Evolutionary conservation across 164 flowering plant species (phyloP), one percentile per base, ranked within the genome.

Genomic region (Pachysandra terminalis): DNA sequence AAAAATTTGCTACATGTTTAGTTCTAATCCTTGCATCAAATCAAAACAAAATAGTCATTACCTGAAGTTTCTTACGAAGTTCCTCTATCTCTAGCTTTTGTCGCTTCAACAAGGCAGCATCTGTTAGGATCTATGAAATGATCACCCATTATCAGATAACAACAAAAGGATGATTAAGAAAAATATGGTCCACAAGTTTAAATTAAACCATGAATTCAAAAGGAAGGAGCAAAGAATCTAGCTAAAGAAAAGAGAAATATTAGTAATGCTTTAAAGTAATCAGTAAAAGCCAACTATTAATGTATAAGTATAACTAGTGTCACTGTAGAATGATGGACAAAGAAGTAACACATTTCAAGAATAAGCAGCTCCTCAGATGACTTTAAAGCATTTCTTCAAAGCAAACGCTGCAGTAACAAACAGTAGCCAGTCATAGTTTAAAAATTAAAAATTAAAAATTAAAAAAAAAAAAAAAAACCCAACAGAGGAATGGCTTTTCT

Each of bases 21-120:
- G 56, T 52, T 63, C 24, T 40, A 60, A 32, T 32, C 37, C 37
- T 32, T 37, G 32, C 15, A 35, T 19, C 58, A 24, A 40, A 41
- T n/a, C 12, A 24, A 68, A 65, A 74, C 25, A 60, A 65, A 16
- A 72, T 27, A 48, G n/a, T 52, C 64, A 63, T 76, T 64, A 89
- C 98, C 97, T 92, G 86, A 75, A 96, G 95, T 77, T 90, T 90
- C 62, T 70, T 68, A 26, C 89, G 90, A 24, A 96, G 80, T 61
- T 90, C 97, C 76, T 96, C 99, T 71, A 96, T 96, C 82, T 96
- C 99, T 73, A 86, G 74, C 77, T 87, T 90, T 76, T 92, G 98
- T 61, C 98, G 81, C 85, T 88, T 96, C 71, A 96, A 64, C 71
- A 96, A 78, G 61, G 99, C 98, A 21, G 93, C 96, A 82, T 96